Base-by-base conservation (phyloP, 2,329 filamentous ascomycete genomes). In the Fusarium verrucosum region DNA sequence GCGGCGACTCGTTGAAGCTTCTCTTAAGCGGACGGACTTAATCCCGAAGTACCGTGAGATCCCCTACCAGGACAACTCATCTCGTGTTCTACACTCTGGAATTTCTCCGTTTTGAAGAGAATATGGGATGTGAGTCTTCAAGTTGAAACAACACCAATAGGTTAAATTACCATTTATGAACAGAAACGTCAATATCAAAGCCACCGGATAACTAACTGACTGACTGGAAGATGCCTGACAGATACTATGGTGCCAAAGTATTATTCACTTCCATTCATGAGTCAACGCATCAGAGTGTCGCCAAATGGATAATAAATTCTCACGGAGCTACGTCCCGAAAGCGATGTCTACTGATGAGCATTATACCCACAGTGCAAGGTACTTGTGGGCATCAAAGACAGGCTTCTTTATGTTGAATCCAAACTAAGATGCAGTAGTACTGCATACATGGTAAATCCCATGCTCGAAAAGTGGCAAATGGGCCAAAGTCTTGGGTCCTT, bases 31-130 rank as follows among this genome's bases (percentile, higher is more conserved):
- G 64, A 20, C 64, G 63, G 64, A 32, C 46, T 46, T 50, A 50
- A 50, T 67, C 64, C 64, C 64, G 64, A 66, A 55, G 38, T 67
- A 49, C 64, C 64, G 64, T 44, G 22, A 35, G 40, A 23, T 41
- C 40, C 33, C 37, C 43, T 38, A 42, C 25, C 20, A 33, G 46
- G 44, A 40, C 13, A 35, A 26, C 28, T 40, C 19, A 55, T 37
- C 19, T 23, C 23, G 20, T 16, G n/a, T n/a, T 35, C 6, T 10
- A 47, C 20, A 20, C 20, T 36, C 10, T 37, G 23, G 13, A 49
- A 30, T 20, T 22, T n/a, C 11, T 32, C 20, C 14, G 28, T 7
- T n/a, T 37, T 30, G 16, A 35, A 33, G n/a, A 20, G 23, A 9
- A 13, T 33, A 22, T n/a, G 26, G 33, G 22, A 11, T 40, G 30